phyloP scores from a whole-genome alignment of 2,329 filamentous ascomycete genomes.

The Ophiostoma sp. region DNA sequence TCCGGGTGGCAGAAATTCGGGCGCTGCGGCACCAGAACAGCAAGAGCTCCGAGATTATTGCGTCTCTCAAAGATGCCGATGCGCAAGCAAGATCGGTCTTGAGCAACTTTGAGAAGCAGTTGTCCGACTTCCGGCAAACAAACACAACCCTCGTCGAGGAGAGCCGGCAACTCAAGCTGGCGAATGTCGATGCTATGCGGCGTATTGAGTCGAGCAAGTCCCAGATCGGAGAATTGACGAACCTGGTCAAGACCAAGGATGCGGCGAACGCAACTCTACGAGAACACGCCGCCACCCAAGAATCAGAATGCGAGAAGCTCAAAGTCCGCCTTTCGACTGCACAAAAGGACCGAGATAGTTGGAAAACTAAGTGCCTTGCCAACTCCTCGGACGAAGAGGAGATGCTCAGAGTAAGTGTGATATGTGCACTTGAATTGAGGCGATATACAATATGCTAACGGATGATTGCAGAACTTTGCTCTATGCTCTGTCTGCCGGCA shows the following conservation, averaged over 20 bases:
- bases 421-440: constrained; percentile 23
- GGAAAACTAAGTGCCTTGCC: constrained; percentile 75
- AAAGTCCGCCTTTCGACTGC: constrained; percentile 71
- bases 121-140: constrained; percentile 73
- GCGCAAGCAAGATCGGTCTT: constrained; percentile 67
- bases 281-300: constrained; percentile 56
- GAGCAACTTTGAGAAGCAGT: constrained; percentile 83
- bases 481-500: constrained; percentile 89
- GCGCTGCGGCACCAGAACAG: constrained; percentile 74
- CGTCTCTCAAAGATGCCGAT: constrained; percentile 88
- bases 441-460: constrained; percentile 31
- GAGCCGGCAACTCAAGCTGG: constrained; percentile 68
- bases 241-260: constrained; percentile 70
- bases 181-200: constrained; percentile 63
- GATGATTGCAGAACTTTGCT: constrained; percentile 55
- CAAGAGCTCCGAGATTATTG: constrained; percentile 89
- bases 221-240: constrained; percentile 72
- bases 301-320: constrained; percentile 73
- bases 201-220: constrained; percentile 65
- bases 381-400: constrained; percentile 79
- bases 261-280: constrained; percentile 46
- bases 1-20: constrained; percentile 72
- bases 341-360: constrained; percentile 76
- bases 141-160: constrained; percentile 66
- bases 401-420: constrained; percentile 69